Evolutionary conservation across 495 filamentous ascomycete genomes (phyloP), one percentile per base, ranked within the genome.

Genomic region (Viridothelium virens): DNA sequence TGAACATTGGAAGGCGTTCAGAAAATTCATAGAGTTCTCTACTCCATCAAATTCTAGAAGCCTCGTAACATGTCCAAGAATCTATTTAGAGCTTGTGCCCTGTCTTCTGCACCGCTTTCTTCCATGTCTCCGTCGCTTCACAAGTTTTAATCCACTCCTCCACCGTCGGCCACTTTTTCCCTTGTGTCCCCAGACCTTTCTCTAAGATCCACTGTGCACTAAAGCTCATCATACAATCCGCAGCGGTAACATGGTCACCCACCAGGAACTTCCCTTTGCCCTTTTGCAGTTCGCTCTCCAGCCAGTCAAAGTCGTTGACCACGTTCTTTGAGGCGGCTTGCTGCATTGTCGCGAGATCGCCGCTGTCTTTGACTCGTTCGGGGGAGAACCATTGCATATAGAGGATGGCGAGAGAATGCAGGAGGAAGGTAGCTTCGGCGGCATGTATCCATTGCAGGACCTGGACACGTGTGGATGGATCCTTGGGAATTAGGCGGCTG

Each of bases 171-270:
- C 66, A 72, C 18, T 53, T 63, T 63, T 64, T 65, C 18, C 63
- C 68, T 56, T 73, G 61, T 0, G 65, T 68, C 64, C 48, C 79
- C 64, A 78, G 63, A 34, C 66, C 70, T 64, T 69, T 73, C 38
- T 64, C 68, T 38, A 78, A 67, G 11, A 78, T 75, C 61, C 77
- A 77, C n/a, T 72, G 65, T 16, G 74, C 67, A 2, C 61, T 63
- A 62, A 78, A 79, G 18, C 70, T 65, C 66, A 78, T 74, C 75
- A 78, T 77, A 14, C 67, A 73, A 69, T 77, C 74, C 38, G 75
- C 76, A 53, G 70, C 76, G 10, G 70, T 77, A 10, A 76, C 68
- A 16, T 70, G 56, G 5, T 78, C 71, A 1, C 75, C 77, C n/a
- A 72, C 67, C 14, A 79, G 53, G 61, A 72, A 78, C 63, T 69